Base-by-base conservation (phyloP, 208 protist species). In the Crithidia expoeki region DNA sequence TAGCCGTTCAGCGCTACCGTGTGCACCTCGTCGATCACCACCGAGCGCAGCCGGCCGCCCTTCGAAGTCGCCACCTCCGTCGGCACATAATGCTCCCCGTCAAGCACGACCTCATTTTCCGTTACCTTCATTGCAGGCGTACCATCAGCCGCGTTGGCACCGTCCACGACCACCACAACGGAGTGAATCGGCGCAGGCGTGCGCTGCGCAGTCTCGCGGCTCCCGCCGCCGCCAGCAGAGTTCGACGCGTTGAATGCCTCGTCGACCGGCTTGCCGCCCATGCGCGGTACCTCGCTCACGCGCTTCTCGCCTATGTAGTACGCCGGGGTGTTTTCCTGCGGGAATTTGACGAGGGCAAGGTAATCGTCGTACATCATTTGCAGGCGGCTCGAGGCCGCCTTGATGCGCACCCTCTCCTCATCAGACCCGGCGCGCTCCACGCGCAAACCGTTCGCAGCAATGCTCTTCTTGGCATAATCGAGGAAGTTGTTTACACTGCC, bases 401-500 rank as follows among this genome's bases (percentile, higher is more conserved):
- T 68, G 33, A 70, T 38, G 17, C 72, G 58, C 49, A 76, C 52
- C 34, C 53, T 47, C 44, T 83, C 73, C 25, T 69, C 60, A 19
- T 36, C 53, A 23, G 28, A 52, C 27, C 56, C 23, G 7, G 81
- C 66, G 5, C 32, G 58, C 28, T 69, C 58, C 23, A 83, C 25
- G 59, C 80, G 79, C 14, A 61, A 32, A 44, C 56, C 53, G 67
- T 68, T 69, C 25, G 53, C 53, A 19, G 61, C 60, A 12, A 86
- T 63, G 9, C 68, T 64, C 58, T 81, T 80, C 21, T 74, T 77
- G 57, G 75, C 76, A 53, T 80, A 72, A 14, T 88, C 74, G 33
- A 88, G 36, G 65, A 81, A 92, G 21, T 71, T 64, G 42, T 44
- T 64, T 6, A 92, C 73, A 66, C 80, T 85, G 47, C 86, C 83